Evolutionary conservation across 164 flowering plant genomes (phyloP).

Genomic region (Berberis thunbergii): DNA sequence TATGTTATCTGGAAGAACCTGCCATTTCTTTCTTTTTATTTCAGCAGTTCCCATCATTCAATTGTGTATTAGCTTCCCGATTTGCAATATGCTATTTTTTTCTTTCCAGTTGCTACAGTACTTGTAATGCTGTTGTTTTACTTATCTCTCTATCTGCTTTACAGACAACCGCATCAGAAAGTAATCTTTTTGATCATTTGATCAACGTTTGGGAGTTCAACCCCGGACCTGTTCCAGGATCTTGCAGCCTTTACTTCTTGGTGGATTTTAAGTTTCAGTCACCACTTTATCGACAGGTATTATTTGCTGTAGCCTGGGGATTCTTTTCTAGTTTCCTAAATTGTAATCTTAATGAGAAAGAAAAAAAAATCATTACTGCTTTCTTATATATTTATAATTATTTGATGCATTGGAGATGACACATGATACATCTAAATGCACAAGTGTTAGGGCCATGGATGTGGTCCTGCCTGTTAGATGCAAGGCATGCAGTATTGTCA

Average conservation of each 20-base stretch:
- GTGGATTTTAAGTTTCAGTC: conserved; percentile 94
- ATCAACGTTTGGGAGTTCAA: conserved; percentile 89
- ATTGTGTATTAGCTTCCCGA: neutral
- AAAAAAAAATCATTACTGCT: no score
- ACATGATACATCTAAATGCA: no score
- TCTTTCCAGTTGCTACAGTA: neutral
- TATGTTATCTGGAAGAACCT: no score
- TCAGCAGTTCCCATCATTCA: no score
- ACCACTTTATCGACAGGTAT: conserved; percentile 89
- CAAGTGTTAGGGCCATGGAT: no score
- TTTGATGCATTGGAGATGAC: no score
- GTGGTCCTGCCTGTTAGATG: no score
- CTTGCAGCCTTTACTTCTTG: conserved; percentile 65
- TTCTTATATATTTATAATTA: no score
- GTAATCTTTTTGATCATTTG: conserved; percentile 80
- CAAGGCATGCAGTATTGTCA: no score
- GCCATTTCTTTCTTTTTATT: no score
- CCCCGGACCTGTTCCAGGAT: conserved; percentile 85
- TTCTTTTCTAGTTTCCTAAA: neutral
- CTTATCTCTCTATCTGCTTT: conserved; percentile 1
- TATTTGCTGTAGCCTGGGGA: neutral
- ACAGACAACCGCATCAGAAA: conserved; percentile 72
- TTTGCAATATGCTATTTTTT: neutral
- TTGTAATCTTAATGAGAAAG: neutral
- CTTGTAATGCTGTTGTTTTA: neutral